phyloP scores from a whole-genome alignment of 208 protist species.

The Leishmania amazonensis region DNA sequence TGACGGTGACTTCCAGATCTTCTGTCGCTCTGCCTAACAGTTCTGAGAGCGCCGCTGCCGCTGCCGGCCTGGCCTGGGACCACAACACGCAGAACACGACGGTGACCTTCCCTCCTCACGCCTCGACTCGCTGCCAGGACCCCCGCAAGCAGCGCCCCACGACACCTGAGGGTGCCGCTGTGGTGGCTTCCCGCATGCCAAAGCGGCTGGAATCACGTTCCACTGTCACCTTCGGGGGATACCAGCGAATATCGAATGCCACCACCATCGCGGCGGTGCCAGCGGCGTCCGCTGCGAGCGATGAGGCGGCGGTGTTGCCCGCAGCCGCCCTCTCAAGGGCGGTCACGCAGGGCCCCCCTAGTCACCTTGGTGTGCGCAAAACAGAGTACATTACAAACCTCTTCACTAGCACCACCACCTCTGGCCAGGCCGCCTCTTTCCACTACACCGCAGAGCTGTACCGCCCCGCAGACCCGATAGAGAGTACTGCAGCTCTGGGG shows the following conservation, averaged over 20 bases:
- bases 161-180: neutral
- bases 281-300: neutral
- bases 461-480: neutral
- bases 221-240: conserved; percentile 6
- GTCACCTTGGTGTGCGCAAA: conserved; percentile 19
- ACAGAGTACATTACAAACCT: conserved; percentile 36
- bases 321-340: conserved; percentile 1
- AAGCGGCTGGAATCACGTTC: conserved; percentile 10
- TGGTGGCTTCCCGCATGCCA: conserved; percentile 2
- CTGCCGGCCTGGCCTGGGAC: neutral
- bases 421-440: conserved; percentile 28
- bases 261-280: neutral
- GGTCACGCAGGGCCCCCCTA: conserved; percentile 7
- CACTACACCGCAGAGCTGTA: conserved; percentile 21
- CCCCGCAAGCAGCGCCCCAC: neutral
- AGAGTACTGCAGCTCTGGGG: neutral
- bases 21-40: neutral
- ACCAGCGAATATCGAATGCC: conserved; percentile 10
- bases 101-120: neutral
- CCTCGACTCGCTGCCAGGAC: neutral
- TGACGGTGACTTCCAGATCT: neutral
- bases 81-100: neutral
- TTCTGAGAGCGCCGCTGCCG: neutral
- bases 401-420: conserved; percentile 25
- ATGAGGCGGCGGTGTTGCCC: neutral